phyloP scores from a whole-genome alignment of 495 filamentous ascomycete genomes.

The Peziza echinospora region DNA sequence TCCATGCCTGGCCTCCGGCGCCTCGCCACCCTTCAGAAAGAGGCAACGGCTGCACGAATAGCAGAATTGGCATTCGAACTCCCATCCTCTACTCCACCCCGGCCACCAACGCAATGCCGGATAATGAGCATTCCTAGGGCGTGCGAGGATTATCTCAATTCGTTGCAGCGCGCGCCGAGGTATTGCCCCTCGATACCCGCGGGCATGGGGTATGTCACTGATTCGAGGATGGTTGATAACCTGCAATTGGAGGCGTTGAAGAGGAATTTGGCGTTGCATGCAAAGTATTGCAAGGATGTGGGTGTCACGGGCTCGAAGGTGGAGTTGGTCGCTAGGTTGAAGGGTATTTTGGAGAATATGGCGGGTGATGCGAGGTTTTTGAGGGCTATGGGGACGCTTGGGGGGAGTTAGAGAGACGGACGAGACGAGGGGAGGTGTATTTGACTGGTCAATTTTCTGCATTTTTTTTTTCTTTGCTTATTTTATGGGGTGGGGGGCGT shows the following conservation, averaged over 20 bases:
- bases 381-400: conserved; percentile 10
- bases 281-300: conserved; percentile 15
- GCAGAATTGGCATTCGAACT: not conserved
- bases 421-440: not conserved
- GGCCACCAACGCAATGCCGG: too few species aligned
- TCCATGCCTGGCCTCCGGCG: conserved; percentile 20
- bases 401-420: not conserved
- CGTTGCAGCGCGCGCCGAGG: not conserved
- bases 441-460: not conserved
- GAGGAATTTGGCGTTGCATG: conserved; percentile 20
- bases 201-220: conserved; percentile 13
- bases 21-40: too few species aligned
- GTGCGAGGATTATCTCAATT: not conserved
- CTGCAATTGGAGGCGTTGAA: conserved; percentile 15
- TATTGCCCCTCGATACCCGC: conserved; percentile 17
- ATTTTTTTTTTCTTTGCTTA: not conserved
- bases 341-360: conserved; percentile 15
- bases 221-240: conserved; percentile 6
- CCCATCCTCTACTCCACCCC: not conserved
- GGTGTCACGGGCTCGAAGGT: conserved; percentile 14
- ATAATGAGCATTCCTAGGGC: not conserved
- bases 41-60: too few species aligned
- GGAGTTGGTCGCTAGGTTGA: conserved; percentile 15
- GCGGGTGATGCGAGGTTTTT: conserved; percentile 14
- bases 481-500: too few species aligned